Percentiles rank a stretch among this genome's conserved stretches.
These are phyloP conservation scores for Xylariaceae sp. DNA, from an alignment of 2,329 filamentous ascomycete species.

Conservation along the genomic window DNA sequence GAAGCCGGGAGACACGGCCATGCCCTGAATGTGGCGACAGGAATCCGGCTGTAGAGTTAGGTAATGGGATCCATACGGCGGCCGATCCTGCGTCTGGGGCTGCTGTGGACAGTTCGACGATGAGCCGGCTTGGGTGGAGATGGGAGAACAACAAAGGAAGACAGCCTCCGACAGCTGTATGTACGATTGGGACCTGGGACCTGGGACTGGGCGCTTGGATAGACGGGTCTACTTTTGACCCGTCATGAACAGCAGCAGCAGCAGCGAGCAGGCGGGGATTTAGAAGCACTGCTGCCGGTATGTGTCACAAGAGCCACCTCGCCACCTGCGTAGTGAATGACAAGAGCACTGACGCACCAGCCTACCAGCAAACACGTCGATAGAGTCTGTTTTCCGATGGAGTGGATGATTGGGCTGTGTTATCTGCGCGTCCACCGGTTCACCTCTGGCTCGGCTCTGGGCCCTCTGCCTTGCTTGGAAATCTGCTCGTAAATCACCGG, in stretches of 20 bases:
- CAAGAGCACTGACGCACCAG: background rate
- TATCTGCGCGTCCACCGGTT: too few species aligned
- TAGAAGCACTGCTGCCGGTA: background rate
- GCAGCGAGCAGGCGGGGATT: background rate
- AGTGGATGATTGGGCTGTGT: too few species aligned
- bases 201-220: background rate
- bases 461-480: too few species aligned
- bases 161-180: background rate
- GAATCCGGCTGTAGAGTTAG: slow-evolving; percentile 8
- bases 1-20: background rate
- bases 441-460: too few species aligned
- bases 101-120: background rate
- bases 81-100: background rate
- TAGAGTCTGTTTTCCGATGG: background rate
- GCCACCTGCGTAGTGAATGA: too few species aligned
- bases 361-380: background rate
- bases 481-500: too few species aligned
- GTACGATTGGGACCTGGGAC: background rate
- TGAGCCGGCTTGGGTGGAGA: slow-evolving; percentile 12
- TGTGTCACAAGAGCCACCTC: background rate
- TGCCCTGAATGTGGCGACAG: too few species aligned
- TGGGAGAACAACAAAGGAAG: slow-evolving; percentile 7
- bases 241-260: background rate
- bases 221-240: background rate
- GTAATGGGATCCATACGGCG: slow-evolving; percentile 9